Base-by-base conservation (phyloP, 352 stramenopile species). In the Globisporangium abappressorium region DNA sequence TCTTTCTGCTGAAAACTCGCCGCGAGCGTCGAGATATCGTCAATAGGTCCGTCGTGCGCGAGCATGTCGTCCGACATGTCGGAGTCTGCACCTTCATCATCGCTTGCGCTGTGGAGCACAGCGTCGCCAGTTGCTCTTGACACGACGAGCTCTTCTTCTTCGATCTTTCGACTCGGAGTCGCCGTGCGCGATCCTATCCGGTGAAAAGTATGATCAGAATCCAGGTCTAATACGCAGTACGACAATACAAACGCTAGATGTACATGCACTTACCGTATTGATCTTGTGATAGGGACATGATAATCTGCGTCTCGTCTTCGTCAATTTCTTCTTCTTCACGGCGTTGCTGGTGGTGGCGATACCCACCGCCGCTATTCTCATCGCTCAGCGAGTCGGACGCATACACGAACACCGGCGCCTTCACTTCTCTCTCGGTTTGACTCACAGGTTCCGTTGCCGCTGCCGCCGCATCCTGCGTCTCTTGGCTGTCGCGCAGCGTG, bases 301-400 rank as follows among this genome's bases (percentile, higher is more conserved):
- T 57, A 66, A 94, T 94, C 76, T 94, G 86, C 49, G 86, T 94
- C 76, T 92, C 86, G 33, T 94, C 84, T 64, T 92, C 86, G 53
- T 93, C 85, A 14, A 88, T 74, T 18, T 85, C 78, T 5, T 84
- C 77, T 3, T 68, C 46, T 26, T 55, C 51, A 2, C 51, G 41
- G 15, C 41, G 60, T n/a, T 82, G 66, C 59, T 53, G 46, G 2
- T 43, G 22, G 12, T 75, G 62, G 20, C 64, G 54, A 46, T 56
- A 61, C 18, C 55, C n/a, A 73, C 57, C 36, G 43, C 54, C 18
- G 38, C 60, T 56, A 64, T 62, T 47, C 5, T 65, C 51, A 1
- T 72, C 57, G 3, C 72, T 70, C 54, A 68, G 62, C 38, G 70
- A 79, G 0, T 66, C 71, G 1, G 62, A 60, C 4, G 71, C 79